Evolutionary conservation across 495 filamentous ascomycete species (phyloP).

Genomic region (Penicillium ucsense): DNA sequence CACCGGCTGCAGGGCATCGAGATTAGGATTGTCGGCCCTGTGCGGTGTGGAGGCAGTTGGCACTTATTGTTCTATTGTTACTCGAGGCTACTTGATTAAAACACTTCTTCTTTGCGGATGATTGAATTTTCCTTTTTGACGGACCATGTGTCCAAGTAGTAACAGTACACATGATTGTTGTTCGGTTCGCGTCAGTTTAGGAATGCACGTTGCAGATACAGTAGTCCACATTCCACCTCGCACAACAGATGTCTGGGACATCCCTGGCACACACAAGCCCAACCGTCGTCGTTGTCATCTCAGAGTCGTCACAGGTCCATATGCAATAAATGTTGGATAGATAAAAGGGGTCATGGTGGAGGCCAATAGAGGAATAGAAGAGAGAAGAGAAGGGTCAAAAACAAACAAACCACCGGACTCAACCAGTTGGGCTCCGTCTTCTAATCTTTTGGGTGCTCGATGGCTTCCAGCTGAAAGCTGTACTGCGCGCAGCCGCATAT

Average conservation of each 20-base stretch:
- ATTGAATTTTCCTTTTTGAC: constrained; percentile 15
- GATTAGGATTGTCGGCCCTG: too few relatives aligned
- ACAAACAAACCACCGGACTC: constrained; percentile 4
- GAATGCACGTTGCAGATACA: constrained; percentile 8
- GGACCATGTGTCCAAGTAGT: constrained; percentile 9
- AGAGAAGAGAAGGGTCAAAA: constrained; percentile 1
- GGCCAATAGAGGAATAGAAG: not conserved
- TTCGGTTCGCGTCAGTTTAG: constrained; percentile 11
- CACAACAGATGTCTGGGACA: not conserved
- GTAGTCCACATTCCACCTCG: not conserved
- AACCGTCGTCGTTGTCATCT: not conserved
- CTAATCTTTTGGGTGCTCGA: constrained; percentile 22
- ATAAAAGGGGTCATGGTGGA: not conserved
- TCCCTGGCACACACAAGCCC: not conserved
- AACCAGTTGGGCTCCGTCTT: constrained; percentile 13
- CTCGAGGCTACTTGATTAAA: too few relatives aligned
- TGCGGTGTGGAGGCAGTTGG: too few relatives aligned
- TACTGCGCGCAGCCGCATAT: constrained; percentile 14
- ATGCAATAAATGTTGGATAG: constrained; percentile 3
- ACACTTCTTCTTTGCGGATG: constrained; percentile 10
- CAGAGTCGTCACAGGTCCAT: constrained; percentile 8
- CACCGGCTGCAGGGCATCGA: too few relatives aligned
- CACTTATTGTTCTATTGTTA: too few relatives aligned
- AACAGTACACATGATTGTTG: constrained; percentile 14
- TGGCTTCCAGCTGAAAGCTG: constrained; percentile 5